Percentiles rank a stretch among this genome's conserved stretches.
Evolutionary conservation across 1,139 yeast genomes (phyloP).

Genomic region (Torulaspora pretoriensis): DNA sequence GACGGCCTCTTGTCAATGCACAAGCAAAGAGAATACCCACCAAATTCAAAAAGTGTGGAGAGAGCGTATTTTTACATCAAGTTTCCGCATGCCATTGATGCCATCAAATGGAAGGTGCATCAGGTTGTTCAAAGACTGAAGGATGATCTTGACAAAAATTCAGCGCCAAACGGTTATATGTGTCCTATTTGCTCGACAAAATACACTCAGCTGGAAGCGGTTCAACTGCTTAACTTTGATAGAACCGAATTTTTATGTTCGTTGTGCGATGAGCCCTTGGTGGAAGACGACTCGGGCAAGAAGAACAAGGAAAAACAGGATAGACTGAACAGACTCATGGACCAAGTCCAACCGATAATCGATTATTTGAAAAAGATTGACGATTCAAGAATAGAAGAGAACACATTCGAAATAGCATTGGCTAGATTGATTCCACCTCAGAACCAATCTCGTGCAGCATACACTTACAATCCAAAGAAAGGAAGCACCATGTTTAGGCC

Average conservation of each 20-base stretch:
- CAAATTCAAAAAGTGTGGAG: conserved; percentile 62
- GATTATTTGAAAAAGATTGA: conserved; percentile 80
- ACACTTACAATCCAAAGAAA: conserved; percentile 48
- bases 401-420: conserved; percentile 76
- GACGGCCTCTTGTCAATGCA: conserved; percentile 69
- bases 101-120: conserved; percentile 95
- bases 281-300: conserved; percentile 85
- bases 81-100: conserved; percentile 88
- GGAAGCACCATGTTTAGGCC: conserved; percentile 41
- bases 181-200: conserved; percentile 83
- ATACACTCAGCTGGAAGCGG: conserved; percentile 83
- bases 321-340: conserved; percentile 77
- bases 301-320: conserved; percentile 81
- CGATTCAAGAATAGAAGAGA: conserved; percentile 79
- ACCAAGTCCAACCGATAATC: conserved; percentile 84
- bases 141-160: conserved; percentile 74
- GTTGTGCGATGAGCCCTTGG: conserved; percentile 66
- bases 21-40: conserved; percentile 78
- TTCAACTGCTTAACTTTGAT: conserved; percentile 74
- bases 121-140: conserved; percentile 72
- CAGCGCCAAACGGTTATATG: conserved; percentile 89
- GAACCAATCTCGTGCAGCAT: conserved; percentile 60
- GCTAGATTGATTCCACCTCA: conserved; percentile 81
- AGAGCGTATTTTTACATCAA: conserved; percentile 85
- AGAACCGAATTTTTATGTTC: conserved; percentile 80